Base-by-base conservation (phyloP, 306 rosid genomes). In the Hippophae gyantsensis region DNA sequence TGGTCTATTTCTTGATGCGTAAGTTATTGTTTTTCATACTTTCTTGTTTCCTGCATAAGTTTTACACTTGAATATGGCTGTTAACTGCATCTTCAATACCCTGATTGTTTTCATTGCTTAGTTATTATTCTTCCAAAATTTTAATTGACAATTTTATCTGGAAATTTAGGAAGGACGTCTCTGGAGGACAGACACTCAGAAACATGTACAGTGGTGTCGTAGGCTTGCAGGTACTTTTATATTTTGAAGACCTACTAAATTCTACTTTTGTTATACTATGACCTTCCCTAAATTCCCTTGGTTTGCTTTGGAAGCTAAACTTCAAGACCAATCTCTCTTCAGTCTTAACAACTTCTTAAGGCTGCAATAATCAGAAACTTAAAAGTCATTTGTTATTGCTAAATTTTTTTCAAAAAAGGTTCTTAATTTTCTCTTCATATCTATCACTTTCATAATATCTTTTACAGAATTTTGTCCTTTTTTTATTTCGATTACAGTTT, bases 1-100 rank as follows among this genome's bases (percentile, higher is more conserved):
- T 54, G 97, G 99, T 23, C 59, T 93, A 70, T 93, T 93, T 78
- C 99, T 93, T 69, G 99, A 93, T 51, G 73, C 81, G 99, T 88
- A 84, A 80, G 82, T 55, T 18, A 18, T 18, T 18, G 23, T 18
- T 18, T 18, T 18, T 18, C 23, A 18, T 1, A 18, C 23, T 18
- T 18, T 18, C 1, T 18, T 18, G 23, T 18, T 18, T 18, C 1
- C 23, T 51, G 73, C 81, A 97, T 88, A 82, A 80, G 82, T 32
- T 32, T 32, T 32, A 32, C 38, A 32, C 38, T 32, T 32, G 38
- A 32, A 32, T 32, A 32, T 32, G 38, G 0, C 38, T 32, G 38
- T 32, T 32, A 32, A 32, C 38, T 32, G 38, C 38, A 32, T 32
- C 38, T 32, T 50, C 43, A 2, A 4, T 55, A 40, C 7, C 13